Percentiles rank a stretch among this genome's conserved stretches.
Conservation (phyloP, 257 asterid species). For the Solanum pennellii region DNA sequence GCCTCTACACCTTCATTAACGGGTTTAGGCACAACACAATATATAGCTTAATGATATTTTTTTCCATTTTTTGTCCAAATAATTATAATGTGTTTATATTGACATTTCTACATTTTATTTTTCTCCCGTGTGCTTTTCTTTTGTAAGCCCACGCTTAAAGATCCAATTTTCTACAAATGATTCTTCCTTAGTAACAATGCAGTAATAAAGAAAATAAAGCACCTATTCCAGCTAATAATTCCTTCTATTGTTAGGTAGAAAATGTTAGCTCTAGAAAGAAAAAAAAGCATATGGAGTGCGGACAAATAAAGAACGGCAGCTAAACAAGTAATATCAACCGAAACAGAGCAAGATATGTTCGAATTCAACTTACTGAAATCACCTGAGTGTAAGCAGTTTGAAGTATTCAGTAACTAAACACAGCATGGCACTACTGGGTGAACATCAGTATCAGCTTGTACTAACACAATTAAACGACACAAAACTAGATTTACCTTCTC, state of each 20-base stretch:
- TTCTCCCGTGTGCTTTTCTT: neutral
- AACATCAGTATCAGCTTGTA: neutral
- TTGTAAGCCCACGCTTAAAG: neutral
- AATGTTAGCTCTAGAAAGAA: neutral
- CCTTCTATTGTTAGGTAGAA: neutral
- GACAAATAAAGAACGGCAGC: neutral
- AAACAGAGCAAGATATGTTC: neutral
- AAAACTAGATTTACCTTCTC: conserved; percentile 42
- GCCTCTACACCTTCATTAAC: neutral
- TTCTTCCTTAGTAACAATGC: neutral
- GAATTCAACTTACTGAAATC: neutral
- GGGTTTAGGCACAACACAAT: neutral
- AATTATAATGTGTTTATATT: neutral
- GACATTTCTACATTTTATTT: neutral
- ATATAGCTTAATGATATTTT: neutral
- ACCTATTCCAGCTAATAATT: neutral
- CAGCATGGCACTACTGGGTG: neutral
- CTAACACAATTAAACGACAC: neutral
- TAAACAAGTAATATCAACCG: neutral
- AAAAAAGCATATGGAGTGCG: neutral
- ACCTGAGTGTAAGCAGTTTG: neutral
- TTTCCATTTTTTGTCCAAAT: neutral
- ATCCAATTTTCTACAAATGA: neutral
- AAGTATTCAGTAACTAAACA: neutral
- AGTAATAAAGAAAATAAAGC: neutral